Percentiles rank a stretch among this genome's conserved stretches.
phyloP scores from a whole-genome alignment of 768 basidiomycete species.

The Mycena pura region DNA sequence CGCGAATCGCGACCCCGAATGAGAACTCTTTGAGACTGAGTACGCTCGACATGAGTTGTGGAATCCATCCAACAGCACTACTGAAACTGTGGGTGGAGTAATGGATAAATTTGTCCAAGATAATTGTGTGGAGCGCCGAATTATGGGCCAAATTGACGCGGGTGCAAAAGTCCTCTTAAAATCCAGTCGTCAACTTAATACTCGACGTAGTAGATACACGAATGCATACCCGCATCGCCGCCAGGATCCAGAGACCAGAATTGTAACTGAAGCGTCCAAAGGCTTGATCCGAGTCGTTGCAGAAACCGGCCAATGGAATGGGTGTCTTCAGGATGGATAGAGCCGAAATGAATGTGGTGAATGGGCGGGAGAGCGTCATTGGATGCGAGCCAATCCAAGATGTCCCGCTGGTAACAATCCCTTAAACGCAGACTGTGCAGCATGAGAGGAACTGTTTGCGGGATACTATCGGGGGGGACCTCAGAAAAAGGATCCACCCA shows the following conservation, averaged over 20 bases:
- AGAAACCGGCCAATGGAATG: slow-evolving; percentile 23
- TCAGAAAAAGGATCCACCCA: slow-evolving; percentile 22
- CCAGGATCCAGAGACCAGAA: slow-evolving; percentile 26
- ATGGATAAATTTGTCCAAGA: slow-evolving; percentile 25
- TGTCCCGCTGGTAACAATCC: slow-evolving; percentile 25
- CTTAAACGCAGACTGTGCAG: slow-evolving; percentile 20
- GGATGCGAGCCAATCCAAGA: slow-evolving; percentile 21
- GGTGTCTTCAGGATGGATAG: slow-evolving; percentile 21
- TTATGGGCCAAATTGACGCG: slow-evolving; percentile 23
- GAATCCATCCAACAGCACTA: slow-evolving; percentile 25
- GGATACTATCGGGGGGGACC: not conserved
- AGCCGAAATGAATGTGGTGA: slow-evolving; percentile 18
- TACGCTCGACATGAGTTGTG: slow-evolving; percentile 15
- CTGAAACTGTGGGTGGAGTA: slow-evolving; percentile 26
- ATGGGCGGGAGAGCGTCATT: slow-evolving; percentile 14
- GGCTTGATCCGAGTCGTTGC: slow-evolving; percentile 12
- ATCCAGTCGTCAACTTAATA: not conserved
- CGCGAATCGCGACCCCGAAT: slow-evolving; percentile 19
- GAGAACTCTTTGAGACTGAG: slow-evolving; percentile 7
- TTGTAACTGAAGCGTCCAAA: slow-evolving; percentile 18
- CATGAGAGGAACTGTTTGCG: not conserved
- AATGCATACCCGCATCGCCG: slow-evolving; percentile 21
- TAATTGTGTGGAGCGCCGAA: slow-evolving; percentile 5
- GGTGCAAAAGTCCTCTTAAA: slow-evolving; percentile 24
- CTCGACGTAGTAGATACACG: not conserved